Conservation (phyloP, 768 basidiomycete species). For the Rhodocollybia butyracea region DNA sequence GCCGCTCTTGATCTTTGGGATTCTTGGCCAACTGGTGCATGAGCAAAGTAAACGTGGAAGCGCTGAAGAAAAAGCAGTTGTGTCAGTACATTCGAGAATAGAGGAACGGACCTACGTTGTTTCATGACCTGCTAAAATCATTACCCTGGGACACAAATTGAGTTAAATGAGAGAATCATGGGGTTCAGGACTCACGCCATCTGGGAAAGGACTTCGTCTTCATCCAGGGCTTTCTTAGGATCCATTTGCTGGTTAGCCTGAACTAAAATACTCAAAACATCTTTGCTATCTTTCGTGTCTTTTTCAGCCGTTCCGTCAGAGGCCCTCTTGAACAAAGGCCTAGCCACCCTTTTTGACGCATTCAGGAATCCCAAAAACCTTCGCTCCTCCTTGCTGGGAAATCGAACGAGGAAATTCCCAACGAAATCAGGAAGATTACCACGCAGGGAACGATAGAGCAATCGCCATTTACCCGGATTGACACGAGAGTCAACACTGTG, state of each 20-base stretch:
- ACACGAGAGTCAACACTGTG: neutral
- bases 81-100: too few species aligned
- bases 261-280: constrained; percentile 22
- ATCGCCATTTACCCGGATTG: neutral
- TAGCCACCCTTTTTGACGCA: neutral
- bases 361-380: neutral
- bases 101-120: too few species aligned
- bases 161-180: neutral
- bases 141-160: constrained; percentile 19
- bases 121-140: constrained; percentile 55
- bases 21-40: constrained; percentile 59
- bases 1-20: constrained; percentile 52
- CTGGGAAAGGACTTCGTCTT: constrained; percentile 47
- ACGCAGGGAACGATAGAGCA: neutral
- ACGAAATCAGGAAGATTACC: neutral
- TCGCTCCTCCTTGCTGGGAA: constrained; percentile 1
- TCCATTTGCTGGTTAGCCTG: constrained; percentile 53
- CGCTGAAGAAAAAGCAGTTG: too few species aligned
- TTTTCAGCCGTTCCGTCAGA: neutral
- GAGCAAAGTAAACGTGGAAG: constrained; percentile 56
- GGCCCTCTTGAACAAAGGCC: neutral
- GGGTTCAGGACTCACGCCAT: constrained; percentile 27
- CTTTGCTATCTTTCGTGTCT: neutral
- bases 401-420: neutral
- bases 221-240: constrained; percentile 37